These are phyloP conservation scores for Guadua angustifolia DNA, from an alignment of 176 grass and related monocot genomes.

Conservation along the genomic window DNA sequence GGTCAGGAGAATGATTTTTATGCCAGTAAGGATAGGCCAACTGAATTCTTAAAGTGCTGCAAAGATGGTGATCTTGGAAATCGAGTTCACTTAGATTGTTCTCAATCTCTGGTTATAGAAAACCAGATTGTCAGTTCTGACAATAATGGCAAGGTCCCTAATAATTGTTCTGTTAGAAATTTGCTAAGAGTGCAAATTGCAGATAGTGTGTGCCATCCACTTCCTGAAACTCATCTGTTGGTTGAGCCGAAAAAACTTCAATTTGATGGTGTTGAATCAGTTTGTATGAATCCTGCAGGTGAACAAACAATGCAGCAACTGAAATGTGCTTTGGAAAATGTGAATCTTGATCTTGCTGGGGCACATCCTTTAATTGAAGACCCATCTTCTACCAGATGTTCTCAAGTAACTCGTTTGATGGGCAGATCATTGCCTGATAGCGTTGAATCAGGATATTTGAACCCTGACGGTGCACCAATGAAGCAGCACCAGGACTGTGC, in stretches of 20 bases:
- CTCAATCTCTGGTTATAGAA: not conserved
- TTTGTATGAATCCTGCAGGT: conserved; percentile 21
- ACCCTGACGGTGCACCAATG: conserved; percentile 27
- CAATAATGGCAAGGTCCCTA: not conserved
- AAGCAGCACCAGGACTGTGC: conserved; percentile 13
- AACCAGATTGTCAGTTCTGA: conserved; percentile 33
- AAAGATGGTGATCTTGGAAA: conserved; percentile 32
- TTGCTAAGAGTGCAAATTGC: not conserved
- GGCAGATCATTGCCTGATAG: conserved; percentile 34
- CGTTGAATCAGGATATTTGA: conserved; percentile 23
- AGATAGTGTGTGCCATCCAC: conserved; percentile 16
- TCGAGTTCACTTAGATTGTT: conserved; percentile 39
- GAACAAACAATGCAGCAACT: conserved; percentile 37
- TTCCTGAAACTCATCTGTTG: conserved; percentile 42
- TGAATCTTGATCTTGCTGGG: conserved; percentile 27
- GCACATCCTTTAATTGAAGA: conserved; percentile 38
- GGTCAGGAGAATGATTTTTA: conserved; percentile 38
- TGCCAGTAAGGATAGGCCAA: conserved; percentile 28
- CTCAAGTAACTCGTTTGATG: conserved; percentile 27
- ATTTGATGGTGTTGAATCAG: conserved; percentile 51
- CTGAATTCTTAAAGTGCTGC: conserved; percentile 34
- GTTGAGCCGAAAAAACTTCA: conserved; percentile 59
- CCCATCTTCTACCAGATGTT: conserved; percentile 33
- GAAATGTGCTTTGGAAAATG: conserved; percentile 29
- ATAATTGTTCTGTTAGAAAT: conserved; percentile 37